Percentiles rank a stretch among this genome's conserved stretches.
Conservation (phyloP, 148 eudicot genomes). For the Camellia sinensis region DNA sequence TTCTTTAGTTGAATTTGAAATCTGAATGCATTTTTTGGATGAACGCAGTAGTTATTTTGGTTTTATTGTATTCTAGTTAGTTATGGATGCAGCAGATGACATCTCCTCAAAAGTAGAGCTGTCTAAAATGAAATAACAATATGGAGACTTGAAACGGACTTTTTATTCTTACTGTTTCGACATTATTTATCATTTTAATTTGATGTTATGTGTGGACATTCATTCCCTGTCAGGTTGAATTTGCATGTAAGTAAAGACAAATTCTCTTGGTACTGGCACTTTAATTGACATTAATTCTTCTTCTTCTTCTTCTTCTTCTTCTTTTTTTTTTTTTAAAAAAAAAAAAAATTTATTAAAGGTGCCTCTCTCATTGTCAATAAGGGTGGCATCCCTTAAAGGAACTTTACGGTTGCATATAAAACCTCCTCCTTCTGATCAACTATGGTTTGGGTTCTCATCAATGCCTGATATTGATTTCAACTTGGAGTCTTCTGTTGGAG, state of each 20-base stretch:
- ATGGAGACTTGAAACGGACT: background rate
- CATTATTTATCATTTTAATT: background rate
- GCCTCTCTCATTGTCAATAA: constrained; percentile 73
- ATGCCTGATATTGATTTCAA: constrained; percentile 86
- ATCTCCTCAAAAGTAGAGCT: constrained; percentile 3
- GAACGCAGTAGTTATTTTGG: background rate
- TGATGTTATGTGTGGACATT: background rate
- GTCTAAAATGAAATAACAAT: background rate
- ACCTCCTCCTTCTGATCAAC: constrained; percentile 94
- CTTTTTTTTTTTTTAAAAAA: no score
- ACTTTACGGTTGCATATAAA: constrained; percentile 72
- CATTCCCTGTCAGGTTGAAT: background rate
- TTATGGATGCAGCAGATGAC: background rate
- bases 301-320: background rate
- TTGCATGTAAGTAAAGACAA: background rate
- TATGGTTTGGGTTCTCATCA: constrained; percentile 85
- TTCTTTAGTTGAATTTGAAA: background rate
- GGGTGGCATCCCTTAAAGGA: constrained; percentile 72
- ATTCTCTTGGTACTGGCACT: background rate
- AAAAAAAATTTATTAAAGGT: constrained; percentile 70
- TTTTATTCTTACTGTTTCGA: background rate
- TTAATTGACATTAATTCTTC: background rate
- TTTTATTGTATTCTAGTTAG: background rate
- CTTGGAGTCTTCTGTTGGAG: constrained; percentile 82
- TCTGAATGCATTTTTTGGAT: background rate